Evolutionary conservation across 352 stramenopile genomes (phyloP).

Genomic region (Phytophthora rubi): DNA sequence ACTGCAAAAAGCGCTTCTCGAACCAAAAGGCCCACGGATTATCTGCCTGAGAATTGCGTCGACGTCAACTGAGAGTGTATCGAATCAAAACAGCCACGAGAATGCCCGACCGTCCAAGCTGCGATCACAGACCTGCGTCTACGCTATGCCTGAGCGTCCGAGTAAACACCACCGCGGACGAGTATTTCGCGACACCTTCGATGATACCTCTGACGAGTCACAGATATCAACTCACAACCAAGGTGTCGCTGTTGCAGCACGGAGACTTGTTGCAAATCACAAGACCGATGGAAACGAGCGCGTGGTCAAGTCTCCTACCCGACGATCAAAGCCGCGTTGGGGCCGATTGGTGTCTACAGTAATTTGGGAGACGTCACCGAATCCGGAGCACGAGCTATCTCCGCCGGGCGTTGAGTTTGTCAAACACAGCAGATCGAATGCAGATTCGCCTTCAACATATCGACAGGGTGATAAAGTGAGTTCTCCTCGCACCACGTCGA

Average conservation of each 20-base stretch:
- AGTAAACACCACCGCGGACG: constrained; percentile 21
- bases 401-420: constrained; percentile 31
- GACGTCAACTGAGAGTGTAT: not conserved
- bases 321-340: constrained; percentile 16
- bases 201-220: not conserved
- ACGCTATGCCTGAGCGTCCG: constrained; percentile 33
- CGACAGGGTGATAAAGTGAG: constrained; percentile 8
- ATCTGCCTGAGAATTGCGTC: constrained; percentile 42
- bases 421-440: constrained; percentile 6
- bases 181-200: not conserved
- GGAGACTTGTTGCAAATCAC: constrained; percentile 23
- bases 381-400: not conserved
- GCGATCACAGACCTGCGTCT: constrained; percentile 31
- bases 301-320: constrained; percentile 4
- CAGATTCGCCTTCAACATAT: not conserved
- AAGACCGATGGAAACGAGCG: constrained; percentile 1
- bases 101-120: not conserved
- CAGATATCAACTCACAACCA: not conserved
- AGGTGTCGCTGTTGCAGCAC: constrained; percentile 16
- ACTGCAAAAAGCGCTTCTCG: constrained; percentile 30
- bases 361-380: constrained; percentile 17
- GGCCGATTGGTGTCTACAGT: constrained; percentile 16
- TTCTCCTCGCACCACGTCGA: constrained; percentile 3
- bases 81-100: constrained; percentile 29
- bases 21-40: constrained; percentile 24